Evolutionary conservation across 768 basidiomycete genomes (phyloP).

Genomic region (Termitomyces sp.): DNA sequence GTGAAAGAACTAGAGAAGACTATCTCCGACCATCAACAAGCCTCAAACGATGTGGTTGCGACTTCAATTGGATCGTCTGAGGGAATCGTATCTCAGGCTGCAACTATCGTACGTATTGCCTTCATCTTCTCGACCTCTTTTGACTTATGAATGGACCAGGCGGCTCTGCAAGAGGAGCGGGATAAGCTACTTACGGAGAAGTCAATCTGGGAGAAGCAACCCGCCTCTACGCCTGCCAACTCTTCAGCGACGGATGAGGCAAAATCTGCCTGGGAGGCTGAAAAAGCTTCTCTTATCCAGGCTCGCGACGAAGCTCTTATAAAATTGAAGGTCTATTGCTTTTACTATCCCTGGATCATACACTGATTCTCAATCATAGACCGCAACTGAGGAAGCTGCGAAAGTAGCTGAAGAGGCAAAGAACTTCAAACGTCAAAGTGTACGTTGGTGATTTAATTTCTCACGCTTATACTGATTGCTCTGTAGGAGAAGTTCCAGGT

Average conservation of each 20-base stretch:
- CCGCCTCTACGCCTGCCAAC: slow-evolving; percentile 21
- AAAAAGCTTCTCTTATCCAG: slow-evolving; percentile 56
- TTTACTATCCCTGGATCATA: slow-evolving; percentile 2
- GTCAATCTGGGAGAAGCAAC: slow-evolving; percentile 35
- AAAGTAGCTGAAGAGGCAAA: slow-evolving; percentile 43
- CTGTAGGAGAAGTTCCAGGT: slow-evolving; percentile 60
- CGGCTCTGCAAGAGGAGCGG: slow-evolving; percentile 52
- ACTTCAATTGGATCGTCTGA: slow-evolving; percentile 18
- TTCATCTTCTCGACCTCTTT: neutral
- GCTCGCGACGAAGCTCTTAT: slow-evolving; percentile 58
- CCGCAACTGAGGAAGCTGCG: slow-evolving; percentile 38
- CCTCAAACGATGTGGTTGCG: slow-evolving; percentile 19
- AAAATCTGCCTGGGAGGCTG: slow-evolving; percentile 49
- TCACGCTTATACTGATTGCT: slow-evolving; percentile 5
- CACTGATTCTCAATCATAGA: slow-evolving; percentile 21
- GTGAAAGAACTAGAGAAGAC: slow-evolving; percentile 35
- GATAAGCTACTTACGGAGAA: slow-evolving; percentile 64
- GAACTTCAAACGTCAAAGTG: slow-evolving; percentile 39
- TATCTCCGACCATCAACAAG: slow-evolving; percentile 29
- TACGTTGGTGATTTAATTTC: slow-evolving; percentile 18
- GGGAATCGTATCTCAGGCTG: slow-evolving; percentile 29
- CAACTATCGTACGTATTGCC: slow-evolving; percentile 32
- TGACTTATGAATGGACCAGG: slow-evolving; percentile 30
- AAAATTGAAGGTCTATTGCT: slow-evolving; percentile 48
- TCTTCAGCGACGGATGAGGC: slow-evolving; percentile 22